Base-by-base conservation (phyloP, 2,329 filamentous ascomycete genomes). In the Akanthomyces dipterigenus region DNA sequence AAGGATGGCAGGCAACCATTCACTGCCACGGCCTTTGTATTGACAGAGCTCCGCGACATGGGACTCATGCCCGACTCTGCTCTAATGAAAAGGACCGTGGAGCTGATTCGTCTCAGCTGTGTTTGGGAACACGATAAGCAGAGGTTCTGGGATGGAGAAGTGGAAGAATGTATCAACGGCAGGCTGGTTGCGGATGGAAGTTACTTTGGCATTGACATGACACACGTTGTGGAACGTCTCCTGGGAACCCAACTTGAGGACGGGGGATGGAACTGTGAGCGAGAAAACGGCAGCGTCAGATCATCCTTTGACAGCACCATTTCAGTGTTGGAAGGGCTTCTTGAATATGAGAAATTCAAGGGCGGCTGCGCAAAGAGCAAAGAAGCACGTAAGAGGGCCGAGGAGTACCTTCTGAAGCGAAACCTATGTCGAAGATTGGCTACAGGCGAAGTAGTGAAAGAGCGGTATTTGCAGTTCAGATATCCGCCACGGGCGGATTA, bases 111-210 rank as follows among this genome's bases (percentile, higher is more conserved):
- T 24, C 31, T 45, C 20, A 64, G 54, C 40, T 62, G 53, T 16
- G 16, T 42, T n/a, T 65, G 64, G 61, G 64, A 65, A 11, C 55
- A 63, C n/a, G 64, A 51, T 16, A 48, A 48, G 2, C 57, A 65
- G 57, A 57, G 18, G 18, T 65, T 57, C 50, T 65, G 64, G 64
- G 63, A 63, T 18, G 64, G 64, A 5, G 61, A 65, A 49, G 60
- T 58, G 3, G 64, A 65, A 20, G 63, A 64, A 54, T 64, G 63
- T 40, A 64, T 64, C 48, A 65, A 65, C n/a, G 61, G 64, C 14
- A 20, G 34, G n/a, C 48, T 55, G 14, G 64, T 64, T 2, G 61
- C 63, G 5, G 53, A 64, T 20, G 63, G 61, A 2, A 26, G 20
- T 16, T 64, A 65, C 45, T 64, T 63, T 43, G 64, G 63, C 28